Conservation (phyloP, 257 asterid species). For the Jacaranda mimosifolia region DNA sequence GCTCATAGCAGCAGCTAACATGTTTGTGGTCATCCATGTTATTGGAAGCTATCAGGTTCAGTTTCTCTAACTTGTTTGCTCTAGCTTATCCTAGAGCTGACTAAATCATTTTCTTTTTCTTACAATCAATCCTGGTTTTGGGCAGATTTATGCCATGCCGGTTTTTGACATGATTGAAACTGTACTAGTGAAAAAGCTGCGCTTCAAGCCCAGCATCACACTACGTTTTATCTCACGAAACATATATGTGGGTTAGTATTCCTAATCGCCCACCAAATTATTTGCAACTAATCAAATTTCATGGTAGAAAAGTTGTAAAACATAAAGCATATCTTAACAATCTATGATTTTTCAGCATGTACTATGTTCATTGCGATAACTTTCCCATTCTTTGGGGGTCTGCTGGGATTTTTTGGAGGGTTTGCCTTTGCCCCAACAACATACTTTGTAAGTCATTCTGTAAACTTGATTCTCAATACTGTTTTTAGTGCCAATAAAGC, state of each 20-base stretch:
- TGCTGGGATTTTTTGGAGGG: slow-evolving; percentile 59
- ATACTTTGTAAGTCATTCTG: slow-evolving; percentile 47
- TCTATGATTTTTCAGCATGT: slow-evolving; percentile 22
- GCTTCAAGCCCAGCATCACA: slow-evolving; percentile 48
- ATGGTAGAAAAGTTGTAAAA: background rate
- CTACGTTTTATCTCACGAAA: slow-evolving; percentile 45
- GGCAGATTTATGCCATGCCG: slow-evolving; percentile 52
- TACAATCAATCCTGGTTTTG: background rate
- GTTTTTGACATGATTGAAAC: slow-evolving; percentile 64
- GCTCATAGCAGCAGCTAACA: slow-evolving; percentile 49
- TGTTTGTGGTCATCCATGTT: slow-evolving; percentile 48
- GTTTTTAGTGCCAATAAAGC: background rate
- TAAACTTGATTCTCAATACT: background rate
- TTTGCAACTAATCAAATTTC: background rate
- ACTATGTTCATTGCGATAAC: slow-evolving; percentile 44
- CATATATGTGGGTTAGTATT: slow-evolving; percentile 49
- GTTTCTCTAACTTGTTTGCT: background rate
- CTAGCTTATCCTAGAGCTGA: background rate
- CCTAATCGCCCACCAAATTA: background rate
- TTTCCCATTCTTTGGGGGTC: slow-evolving; percentile 60
- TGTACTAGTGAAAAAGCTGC: slow-evolving; percentile 46
- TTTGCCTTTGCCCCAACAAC: slow-evolving; percentile 62
- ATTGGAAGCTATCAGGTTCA: slow-evolving; percentile 47
- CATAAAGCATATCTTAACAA: background rate
- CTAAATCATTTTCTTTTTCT: background rate